These are phyloP conservation scores for Rhizophagus clarus DNA, from an alignment of 192 early-diverging fungal species.

Conservation along the genomic window DNA sequence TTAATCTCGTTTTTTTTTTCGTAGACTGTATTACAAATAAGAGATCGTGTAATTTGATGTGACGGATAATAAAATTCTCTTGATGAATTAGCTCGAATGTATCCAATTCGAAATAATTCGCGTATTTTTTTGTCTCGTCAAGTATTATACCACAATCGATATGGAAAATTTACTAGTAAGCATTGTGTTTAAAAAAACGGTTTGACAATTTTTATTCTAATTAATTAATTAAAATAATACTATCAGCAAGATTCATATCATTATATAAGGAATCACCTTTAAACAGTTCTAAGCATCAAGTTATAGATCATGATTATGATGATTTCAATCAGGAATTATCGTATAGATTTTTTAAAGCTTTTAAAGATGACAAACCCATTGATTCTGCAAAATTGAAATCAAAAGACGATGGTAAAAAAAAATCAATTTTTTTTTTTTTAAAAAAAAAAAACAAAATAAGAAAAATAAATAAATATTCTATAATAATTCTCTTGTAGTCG, in stretches of 20 bases:
- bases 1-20: neutral
- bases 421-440: neutral
- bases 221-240: neutral
- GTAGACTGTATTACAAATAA: too few species aligned
- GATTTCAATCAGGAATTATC: neutral
- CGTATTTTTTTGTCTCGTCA: neutral
- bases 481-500: neutral
- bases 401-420: neutral
- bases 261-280: neutral
- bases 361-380: neutral
- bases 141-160: too few species aligned
- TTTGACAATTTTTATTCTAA: neutral
- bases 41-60: too few species aligned
- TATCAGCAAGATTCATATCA: neutral
- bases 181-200: neutral
- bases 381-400: neutral
- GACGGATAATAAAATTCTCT: neutral
- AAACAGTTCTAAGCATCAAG: neutral
- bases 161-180: neutral
- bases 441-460: too few species aligned
- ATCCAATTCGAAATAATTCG: neutral
- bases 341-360: neutral
- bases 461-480: too few species aligned
- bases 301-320: neutral
- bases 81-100: neutral